Evolutionary conservation across 75 land plant species (phyloP), one percentile per base, ranked within the genome.

Genomic region (Pinus albicaulis): DNA sequence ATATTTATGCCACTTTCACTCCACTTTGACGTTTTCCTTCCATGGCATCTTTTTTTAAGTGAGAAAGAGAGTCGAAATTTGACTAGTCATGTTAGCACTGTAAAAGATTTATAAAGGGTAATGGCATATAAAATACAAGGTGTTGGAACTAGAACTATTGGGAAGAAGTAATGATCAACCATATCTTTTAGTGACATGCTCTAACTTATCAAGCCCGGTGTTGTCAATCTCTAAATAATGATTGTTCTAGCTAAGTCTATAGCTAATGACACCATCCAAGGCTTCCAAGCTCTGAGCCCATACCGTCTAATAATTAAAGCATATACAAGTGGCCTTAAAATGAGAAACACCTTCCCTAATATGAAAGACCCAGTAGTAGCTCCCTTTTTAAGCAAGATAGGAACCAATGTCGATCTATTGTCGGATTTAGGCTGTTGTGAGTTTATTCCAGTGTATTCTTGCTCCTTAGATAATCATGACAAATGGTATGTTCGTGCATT

Each of bases 41-140:
- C 92, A 90, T 87, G 38, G 92, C 94, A 75, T 95, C 96, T 78
- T 93, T 88, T 79, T 91, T 92, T n/a, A n/a, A n/a, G n/a, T n/a
- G n/a, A n/a, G n/a, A n/a, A n/a, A n/a, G n/a, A n/a, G n/a, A n/a
- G n/a, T n/a, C n/a, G n/a, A n/a, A n/a, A n/a, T n/a, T n/a, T n/a
- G n/a, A n/a, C n/a, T n/a, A n/a, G n/a, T n/a, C n/a, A n/a, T n/a
- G n/a, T n/a, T n/a, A n/a, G n/a, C n/a, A n/a, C n/a, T n/a, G n/a
- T n/a, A n/a, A n/a, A n/a, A n/a, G n/a, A n/a, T n/a, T n/a, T n/a
- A n/a, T n/a, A n/a, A n/a, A n/a, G n/a, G n/a, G n/a, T n/a, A n/a
- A n/a, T n/a, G n/a, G n/a, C n/a, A n/a, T n/a, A n/a, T n/a, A n/a
- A n/a, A n/a, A n/a, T n/a, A n/a, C n/a, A n/a, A n/a, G n/a, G n/a